Conservation (phyloP, 2,329 filamentous ascomycete genomes). For the Colletotrichum sp. region DNA sequence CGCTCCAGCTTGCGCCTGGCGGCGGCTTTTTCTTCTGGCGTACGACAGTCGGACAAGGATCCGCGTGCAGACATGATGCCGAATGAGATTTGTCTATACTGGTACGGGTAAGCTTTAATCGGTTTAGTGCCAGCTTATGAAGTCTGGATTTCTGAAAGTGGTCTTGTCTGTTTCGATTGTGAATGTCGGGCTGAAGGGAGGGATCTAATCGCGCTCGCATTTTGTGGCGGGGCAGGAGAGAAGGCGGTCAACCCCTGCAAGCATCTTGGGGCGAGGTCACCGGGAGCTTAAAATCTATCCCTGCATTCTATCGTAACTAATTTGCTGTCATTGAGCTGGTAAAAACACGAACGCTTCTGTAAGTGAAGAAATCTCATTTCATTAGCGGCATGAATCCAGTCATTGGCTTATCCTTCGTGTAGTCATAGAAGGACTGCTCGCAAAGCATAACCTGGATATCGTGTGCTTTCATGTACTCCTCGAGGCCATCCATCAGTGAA, state of each 20-base stretch:
- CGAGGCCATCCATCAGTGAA: background rate
- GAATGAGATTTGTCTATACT: background rate
- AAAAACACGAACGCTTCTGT: background rate
- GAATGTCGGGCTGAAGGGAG: background rate
- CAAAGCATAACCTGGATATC: background rate
- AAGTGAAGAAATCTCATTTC: background rate
- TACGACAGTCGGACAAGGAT: background rate
- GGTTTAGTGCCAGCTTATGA: fast-evolving
- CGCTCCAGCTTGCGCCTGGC: background rate
- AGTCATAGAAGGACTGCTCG: background rate
- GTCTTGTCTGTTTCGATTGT: background rate
- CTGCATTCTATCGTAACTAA: background rate
- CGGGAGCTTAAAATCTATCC: background rate
- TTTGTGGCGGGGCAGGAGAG: background rate
- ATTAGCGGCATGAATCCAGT: background rate
- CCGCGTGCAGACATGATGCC: background rate
- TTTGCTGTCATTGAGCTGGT: fast-evolving
- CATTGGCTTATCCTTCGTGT: background rate
- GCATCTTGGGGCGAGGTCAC: background rate
- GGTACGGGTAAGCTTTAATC: background rate
- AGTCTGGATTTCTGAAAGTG: background rate
- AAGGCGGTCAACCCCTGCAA: background rate
- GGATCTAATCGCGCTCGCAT: background rate
- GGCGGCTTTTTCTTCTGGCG: background rate
- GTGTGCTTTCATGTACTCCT: background rate